Percentiles rank a stretch among this genome's conserved stretches.
phyloP scores from a whole-genome alignment of 805 yeast genomes.

The Myxozyma lipomycoides region DNA sequence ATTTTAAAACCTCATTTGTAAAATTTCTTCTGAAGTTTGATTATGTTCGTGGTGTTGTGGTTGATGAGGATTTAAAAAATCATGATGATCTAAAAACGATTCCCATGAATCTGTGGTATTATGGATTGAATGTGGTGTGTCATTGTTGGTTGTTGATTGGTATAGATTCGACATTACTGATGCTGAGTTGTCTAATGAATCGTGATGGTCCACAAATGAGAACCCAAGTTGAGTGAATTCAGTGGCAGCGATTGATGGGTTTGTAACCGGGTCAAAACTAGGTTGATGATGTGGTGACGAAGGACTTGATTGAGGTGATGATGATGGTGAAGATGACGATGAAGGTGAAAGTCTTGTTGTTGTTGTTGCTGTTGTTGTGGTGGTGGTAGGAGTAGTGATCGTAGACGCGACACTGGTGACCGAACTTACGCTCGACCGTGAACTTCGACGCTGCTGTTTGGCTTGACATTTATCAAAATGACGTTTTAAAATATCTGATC shows the following conservation, averaged over 20 bases:
- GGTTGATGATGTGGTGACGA: not conserved
- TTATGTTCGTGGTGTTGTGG: no score
- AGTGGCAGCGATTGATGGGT: not conserved
- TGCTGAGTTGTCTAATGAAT: no score
- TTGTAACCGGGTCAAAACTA: not conserved
- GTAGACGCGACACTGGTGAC: no score
- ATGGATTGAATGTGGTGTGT: no score
- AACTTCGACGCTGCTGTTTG: not conserved
- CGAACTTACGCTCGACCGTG: not conserved
- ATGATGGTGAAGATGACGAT: not conserved
- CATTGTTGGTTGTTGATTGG: no score
- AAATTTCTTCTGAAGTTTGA: no score
- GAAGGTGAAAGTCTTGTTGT: not conserved
- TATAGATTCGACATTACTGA: no score
- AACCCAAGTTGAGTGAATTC: not conserved
- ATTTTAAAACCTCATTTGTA: no score
- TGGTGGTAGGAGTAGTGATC: not conserved
- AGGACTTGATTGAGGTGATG: not conserved
- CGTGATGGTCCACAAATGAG: not conserved
- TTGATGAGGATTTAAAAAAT: not conserved
- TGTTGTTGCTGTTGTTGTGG: not conserved
- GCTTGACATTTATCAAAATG: conserved; percentile 42
- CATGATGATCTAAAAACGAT: not conserved
- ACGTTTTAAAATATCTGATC: conserved; percentile 69
- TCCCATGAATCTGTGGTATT: not conserved